Base-by-base conservation (phyloP, 2,329 filamentous ascomycete genomes). In the Aureobasidium sp. region DNA sequence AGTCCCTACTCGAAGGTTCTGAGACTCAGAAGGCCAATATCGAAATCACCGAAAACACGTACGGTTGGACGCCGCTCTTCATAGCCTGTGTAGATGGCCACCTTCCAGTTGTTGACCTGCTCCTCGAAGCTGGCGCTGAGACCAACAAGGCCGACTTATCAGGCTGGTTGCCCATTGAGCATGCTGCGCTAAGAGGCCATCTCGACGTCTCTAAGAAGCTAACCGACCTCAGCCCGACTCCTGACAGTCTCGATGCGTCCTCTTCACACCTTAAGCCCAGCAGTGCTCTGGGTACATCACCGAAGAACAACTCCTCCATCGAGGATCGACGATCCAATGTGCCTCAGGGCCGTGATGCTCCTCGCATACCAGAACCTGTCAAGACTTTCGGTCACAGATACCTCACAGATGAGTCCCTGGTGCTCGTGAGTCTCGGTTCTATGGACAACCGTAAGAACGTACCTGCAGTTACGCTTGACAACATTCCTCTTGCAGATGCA, bases 361-460 rank as follows among this genome's bases (percentile, higher is more conserved):
- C 66, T 73, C 25, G 73, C 48, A 76, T 81, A 7, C 78, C 86
- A 2, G 91, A 97, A 65, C 88, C 92, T 5, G 84, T 97, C 66
- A 97, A 97, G 75, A 90, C 91, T 1, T 99, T 97, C 74, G 94
- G 94, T 61, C 94, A 99, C 78, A 86, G 93, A 59, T 99, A 97
- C 75, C 82, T 99, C 54, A 95, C 86, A 21, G 85, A 95, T 57
- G 87, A 96, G 69, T 90, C 90, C 65, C 86, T 99, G 79, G 84
- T 99, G 4, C 80, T 97, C 53, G 92, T 99, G 68, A 97, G 91
- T 69, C 78, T 99, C 9, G 94, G 94, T 0, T 93, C 90, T 0
- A 96, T 97, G 90, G 94, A 99, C 71, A 89, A 90, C 77, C 85
- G 91, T 59, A 96, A 94, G 75, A 82, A 85, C 36, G 78, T 87